These are phyloP conservation scores for Alectoria sarmentosa DNA, from an alignment of 495 filamentous ascomycete species.

Conservation along the genomic window DNA sequence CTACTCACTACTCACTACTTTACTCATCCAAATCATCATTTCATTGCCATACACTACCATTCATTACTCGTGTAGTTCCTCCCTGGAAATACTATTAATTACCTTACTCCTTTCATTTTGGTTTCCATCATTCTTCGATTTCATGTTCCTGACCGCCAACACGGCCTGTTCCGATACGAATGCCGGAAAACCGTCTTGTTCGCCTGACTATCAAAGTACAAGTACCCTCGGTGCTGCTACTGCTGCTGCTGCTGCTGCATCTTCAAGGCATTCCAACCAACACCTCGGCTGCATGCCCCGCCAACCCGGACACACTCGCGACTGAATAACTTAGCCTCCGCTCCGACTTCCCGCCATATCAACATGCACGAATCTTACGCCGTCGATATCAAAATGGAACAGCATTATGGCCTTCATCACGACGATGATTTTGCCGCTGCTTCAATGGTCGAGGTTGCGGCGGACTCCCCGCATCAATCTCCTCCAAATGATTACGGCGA, in stretches of 20 bases:
- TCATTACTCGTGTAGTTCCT: background rate
- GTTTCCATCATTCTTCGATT: background rate
- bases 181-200: background rate
- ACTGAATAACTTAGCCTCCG: constrained; percentile 8
- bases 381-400: constrained; percentile 34
- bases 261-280: too few relatives aligned
- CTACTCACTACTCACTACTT: too few relatives aligned
- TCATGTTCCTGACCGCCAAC: constrained; percentile 10
- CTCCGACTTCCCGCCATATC: constrained; percentile 18
- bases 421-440: constrained; percentile 29
- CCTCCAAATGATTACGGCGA: constrained; percentile 39
- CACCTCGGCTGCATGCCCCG: constrained; percentile 15
- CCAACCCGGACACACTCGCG: constrained; percentile 14
- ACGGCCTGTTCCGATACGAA: constrained; percentile 5
- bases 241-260: too few relatives aligned
- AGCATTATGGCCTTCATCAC: constrained; percentile 27
- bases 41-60: background rate
- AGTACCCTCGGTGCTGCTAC: background rate
- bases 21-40: background rate
- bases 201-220: background rate
- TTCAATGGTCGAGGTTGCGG: constrained; percentile 24
- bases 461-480: constrained; percentile 29
- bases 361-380: constrained; percentile 30
- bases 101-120: too few relatives aligned
- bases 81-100: too few relatives aligned